Percentiles rank a stretch among this genome's conserved stretches.
phyloP scores from a whole-genome alignment of 192 early-diverging fungal genomes.

The Chytriomyces hyalinus region DNA sequence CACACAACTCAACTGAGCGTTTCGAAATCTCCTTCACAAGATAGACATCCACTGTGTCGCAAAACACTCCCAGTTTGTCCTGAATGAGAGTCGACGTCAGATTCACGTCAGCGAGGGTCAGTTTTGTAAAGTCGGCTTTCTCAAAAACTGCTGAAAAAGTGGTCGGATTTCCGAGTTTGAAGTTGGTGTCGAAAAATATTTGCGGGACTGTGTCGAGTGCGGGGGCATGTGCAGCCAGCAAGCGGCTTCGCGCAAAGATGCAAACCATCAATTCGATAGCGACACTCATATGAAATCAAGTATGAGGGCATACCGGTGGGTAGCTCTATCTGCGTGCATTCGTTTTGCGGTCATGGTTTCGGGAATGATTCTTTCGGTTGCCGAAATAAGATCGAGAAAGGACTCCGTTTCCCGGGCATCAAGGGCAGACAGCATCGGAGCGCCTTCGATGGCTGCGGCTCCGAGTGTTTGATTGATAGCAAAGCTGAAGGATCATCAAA shows the following conservation, averaged over 20 bases:
- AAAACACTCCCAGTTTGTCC: slow-evolving; percentile 86
- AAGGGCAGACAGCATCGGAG: slow-evolving; percentile 45
- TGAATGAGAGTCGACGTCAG: slow-evolving; percentile 78
- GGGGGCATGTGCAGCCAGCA: slow-evolving; percentile 70
- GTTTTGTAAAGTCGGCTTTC: slow-evolving; percentile 64
- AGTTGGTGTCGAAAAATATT: slow-evolving; percentile 84
- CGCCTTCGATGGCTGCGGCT: slow-evolving; percentile 59
- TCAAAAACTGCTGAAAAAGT: slow-evolving; percentile 86
- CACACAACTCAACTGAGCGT: slow-evolving; percentile 60
- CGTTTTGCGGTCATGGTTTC: slow-evolving; percentile 23
- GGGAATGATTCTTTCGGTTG: slow-evolving; percentile 29
- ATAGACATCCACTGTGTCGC: slow-evolving; percentile 94
- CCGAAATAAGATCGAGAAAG: slow-evolving; percentile 18
- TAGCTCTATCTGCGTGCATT: slow-evolving; percentile 28
- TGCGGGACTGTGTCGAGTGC: slow-evolving; percentile 83
- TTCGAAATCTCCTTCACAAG: slow-evolving; percentile 93
- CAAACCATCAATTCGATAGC: not conserved
- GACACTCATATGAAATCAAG: not conserved
- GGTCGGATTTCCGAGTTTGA: slow-evolving; percentile 88
- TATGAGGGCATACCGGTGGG: slow-evolving; percentile 17
- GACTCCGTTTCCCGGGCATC: slow-evolving; percentile 3
- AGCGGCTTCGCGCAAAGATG: slow-evolving; percentile 35
- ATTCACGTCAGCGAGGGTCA: slow-evolving; percentile 50
- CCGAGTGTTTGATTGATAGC: slow-evolving; percentile 25
- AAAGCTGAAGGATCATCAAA: slow-evolving; percentile 8